A percentile compares a stretch with the other conserved stretches of the same genome.
These are phyloP conservation scores for Lomentospora prolificans DNA, from an alignment of 2,329 filamentous ascomycete species.

Conservation along the genomic window DNA sequence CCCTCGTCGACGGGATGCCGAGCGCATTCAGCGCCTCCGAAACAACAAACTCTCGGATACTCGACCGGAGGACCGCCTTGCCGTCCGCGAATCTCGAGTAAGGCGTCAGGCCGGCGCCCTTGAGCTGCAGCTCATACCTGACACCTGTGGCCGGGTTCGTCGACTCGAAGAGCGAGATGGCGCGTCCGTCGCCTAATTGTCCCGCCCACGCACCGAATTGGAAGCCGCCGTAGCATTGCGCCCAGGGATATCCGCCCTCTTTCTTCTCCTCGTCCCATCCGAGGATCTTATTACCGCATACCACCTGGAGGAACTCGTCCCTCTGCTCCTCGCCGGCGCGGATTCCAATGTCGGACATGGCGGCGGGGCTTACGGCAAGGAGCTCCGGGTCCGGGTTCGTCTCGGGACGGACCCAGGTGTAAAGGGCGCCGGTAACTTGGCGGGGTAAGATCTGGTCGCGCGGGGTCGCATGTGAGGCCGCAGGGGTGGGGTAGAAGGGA, in stretches of 20 bases:
- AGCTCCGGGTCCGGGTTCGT: slow-evolving; percentile 63
- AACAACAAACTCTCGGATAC: slow-evolving; percentile 88
- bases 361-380: slow-evolving; percentile 67
- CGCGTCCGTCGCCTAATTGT: slow-evolving; percentile 87
- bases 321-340: slow-evolving; percentile 55
- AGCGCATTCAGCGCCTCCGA: slow-evolving; percentile 83
- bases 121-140: slow-evolving; percentile 85
- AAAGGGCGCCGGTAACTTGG: slow-evolving; percentile 74
- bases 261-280: slow-evolving; percentile 62
- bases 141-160: slow-evolving; percentile 62
- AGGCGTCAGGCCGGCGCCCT: slow-evolving; percentile 85
- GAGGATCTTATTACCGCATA: slow-evolving; percentile 73
- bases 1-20: slow-evolving; percentile 75
- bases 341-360: slow-evolving; percentile 74
- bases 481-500: slow-evolving; percentile 66
- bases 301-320: slow-evolving; percentile 65
- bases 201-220: slow-evolving; percentile 85
- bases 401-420: slow-evolving; percentile 84
- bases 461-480: slow-evolving; percentile 70
- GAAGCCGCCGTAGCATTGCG: slow-evolving; percentile 90
- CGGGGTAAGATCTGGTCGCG: slow-evolving; percentile 69
- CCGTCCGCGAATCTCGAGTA: slow-evolving; percentile 96
- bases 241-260: slow-evolving; percentile 84
- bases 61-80: slow-evolving; percentile 83
- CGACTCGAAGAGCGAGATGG: slow-evolving; percentile 87